phyloP scores from a whole-genome alignment of 2,329 filamentous ascomycete genomes.

The Nigrospora oryzae region DNA sequence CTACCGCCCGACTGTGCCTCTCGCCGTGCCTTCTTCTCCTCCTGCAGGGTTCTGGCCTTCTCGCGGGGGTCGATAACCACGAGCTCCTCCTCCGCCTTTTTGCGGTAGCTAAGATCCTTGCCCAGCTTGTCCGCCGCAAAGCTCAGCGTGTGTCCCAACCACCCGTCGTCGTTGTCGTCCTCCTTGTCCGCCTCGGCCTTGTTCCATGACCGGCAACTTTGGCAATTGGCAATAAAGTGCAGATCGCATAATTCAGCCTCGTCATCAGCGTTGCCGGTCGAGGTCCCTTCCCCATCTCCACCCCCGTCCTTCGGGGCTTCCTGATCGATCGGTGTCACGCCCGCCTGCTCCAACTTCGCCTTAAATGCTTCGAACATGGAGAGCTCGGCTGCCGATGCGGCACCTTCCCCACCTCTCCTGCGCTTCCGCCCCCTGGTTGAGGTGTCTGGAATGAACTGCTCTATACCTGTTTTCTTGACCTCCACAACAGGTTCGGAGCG shows the following conservation, averaged over 20 bases:
- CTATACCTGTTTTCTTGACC: constrained; percentile 59
- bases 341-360: constrained; percentile 57
- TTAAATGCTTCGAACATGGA: constrained; percentile 73
- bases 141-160: constrained; percentile 79
- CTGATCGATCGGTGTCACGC: constrained; percentile 17
- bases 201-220: constrained; percentile 85
- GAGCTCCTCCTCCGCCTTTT: constrained; percentile 83
- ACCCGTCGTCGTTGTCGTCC: constrained; percentile 58
- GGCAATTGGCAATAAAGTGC: constrained; percentile 92
- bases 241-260: constrained; percentile 79
- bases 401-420: constrained; percentile 45
- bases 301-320: constrained; percentile 17
- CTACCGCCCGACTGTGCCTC: constrained; percentile 41
- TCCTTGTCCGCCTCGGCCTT: constrained; percentile 43
- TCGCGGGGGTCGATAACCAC: constrained; percentile 89
- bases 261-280: constrained; percentile 40
- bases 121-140: constrained; percentile 87
- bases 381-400: constrained; percentile 51
- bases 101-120: constrained; percentile 85
- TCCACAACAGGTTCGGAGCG: constrained; percentile 41
- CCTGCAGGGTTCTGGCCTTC: constrained; percentile 64
- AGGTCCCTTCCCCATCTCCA: constrained; percentile 15
- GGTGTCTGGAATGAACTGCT: constrained; percentile 65
- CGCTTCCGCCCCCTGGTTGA: constrained; percentile 65
- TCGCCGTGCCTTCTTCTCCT: constrained; percentile 52